Percentiles rank a stretch among this genome's conserved stretches.
These are phyloP conservation scores for Leptographium flavum DNA, from an alignment of 2,329 filamentous ascomycete species.

Conservation along the genomic window DNA sequence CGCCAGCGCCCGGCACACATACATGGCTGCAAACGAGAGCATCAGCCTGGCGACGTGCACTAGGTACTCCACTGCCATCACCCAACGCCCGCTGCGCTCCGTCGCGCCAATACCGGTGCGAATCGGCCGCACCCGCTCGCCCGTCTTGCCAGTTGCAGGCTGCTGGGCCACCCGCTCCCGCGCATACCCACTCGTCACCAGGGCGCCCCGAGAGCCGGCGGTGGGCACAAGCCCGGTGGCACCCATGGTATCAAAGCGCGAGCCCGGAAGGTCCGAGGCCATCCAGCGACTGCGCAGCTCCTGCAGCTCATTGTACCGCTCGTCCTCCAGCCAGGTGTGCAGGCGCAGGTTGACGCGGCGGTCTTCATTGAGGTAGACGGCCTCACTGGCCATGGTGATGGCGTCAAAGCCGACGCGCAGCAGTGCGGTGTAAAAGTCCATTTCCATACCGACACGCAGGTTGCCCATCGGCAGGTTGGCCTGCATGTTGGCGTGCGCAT, in stretches of 20 bases:
- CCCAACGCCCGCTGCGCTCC: constrained; percentile 66
- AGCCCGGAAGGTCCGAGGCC: constrained; percentile 29
- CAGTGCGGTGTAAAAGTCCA: constrained; percentile 91
- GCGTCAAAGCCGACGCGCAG: constrained; percentile 77
- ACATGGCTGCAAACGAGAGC: constrained; percentile 40
- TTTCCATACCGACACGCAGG: constrained; percentile 67
- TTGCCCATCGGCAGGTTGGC: constrained; percentile 75
- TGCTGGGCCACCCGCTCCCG: constrained; percentile 55
- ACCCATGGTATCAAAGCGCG: constrained; percentile 36
- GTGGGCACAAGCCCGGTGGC: constrained; percentile 42
- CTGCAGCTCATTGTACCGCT: constrained; percentile 66
- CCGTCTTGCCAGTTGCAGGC: constrained; percentile 29
- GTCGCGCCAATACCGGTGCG: constrained; percentile 62
- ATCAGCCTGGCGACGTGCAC: constrained; percentile 57
- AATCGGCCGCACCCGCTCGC: constrained; percentile 24
- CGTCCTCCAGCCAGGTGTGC: constrained; percentile 86
- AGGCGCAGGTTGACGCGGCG: constrained; percentile 55
- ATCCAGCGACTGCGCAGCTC: constrained; percentile 37
- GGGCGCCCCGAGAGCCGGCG: constrained; percentile 26
- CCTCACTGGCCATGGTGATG: constrained; percentile 86
- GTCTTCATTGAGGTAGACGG: constrained; percentile 87
- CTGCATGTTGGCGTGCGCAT: constrained; percentile 80
- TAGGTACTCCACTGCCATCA: constrained; percentile 62
- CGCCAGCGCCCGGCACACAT: constrained; percentile 37
- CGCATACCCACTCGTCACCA: constrained; percentile 43